These are phyloP conservation scores for Penicillium salamii DNA, from an alignment of 495 filamentous ascomycete species.

Conservation along the genomic window DNA sequence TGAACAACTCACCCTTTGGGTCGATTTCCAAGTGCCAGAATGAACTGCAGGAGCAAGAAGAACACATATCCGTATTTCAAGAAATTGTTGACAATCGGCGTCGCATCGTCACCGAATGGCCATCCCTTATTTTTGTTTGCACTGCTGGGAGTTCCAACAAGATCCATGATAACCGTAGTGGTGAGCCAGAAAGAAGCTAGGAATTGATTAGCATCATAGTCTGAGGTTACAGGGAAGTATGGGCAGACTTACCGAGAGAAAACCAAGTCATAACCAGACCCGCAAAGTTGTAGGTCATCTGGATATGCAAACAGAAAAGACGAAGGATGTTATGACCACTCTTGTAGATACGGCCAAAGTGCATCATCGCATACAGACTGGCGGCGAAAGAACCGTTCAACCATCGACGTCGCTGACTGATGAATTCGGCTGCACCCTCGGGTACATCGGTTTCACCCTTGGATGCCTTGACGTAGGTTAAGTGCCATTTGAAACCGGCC, in stretches of 20 bases:
- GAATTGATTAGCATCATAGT: constrained; percentile 6
- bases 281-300: constrained; percentile 88
- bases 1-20: constrained; percentile 68
- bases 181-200: constrained; percentile 87
- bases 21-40: constrained; percentile 90
- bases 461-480: constrained; percentile 95
- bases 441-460: constrained; percentile 99
- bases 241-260: constrained; percentile 64
- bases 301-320: constrained; percentile 95
- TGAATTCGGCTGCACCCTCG: constrained; percentile 93
- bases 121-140: constrained; percentile 47
- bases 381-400: constrained; percentile 98
- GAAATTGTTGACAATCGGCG: constrained; percentile 86
- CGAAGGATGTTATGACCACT: constrained; percentile 92
- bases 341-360: constrained; percentile 97
- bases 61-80: constrained; percentile 89
- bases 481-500: constrained; percentile 96
- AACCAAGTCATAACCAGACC: constrained; percentile 94
- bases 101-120: constrained; percentile 82
- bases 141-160: constrained; percentile 69
- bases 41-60: constrained; percentile 89
- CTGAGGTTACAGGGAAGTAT: too few species aligned
- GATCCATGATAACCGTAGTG: constrained; percentile 92
- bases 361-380: constrained; percentile 94
- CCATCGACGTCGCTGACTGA: constrained; percentile 94